Evolutionary conservation across 2,329 filamentous ascomycete species (phyloP), one percentile per base, ranked within the genome.

Genomic region (Aspergillus neoniger): DNA sequence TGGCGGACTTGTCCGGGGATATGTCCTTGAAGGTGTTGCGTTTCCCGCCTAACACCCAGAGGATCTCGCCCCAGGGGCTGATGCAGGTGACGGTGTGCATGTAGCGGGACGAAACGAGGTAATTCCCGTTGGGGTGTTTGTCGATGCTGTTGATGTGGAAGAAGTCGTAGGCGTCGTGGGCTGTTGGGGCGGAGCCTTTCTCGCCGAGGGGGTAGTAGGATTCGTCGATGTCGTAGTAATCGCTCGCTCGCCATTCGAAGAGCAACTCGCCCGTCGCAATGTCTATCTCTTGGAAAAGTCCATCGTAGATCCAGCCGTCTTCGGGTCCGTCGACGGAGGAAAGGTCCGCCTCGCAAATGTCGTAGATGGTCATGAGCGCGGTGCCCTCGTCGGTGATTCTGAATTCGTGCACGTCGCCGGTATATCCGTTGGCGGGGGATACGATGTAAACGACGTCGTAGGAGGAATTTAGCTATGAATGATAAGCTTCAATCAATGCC

Each of bases 91-190:
- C 56, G 4, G 65, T 62, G 43, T 72, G 68, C 15, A 66, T 65
- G 36, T 73, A 77, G 15, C 81, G 77, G 1, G 75, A 72, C 3
- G 53, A 55, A 2, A 55, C 30, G 8, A 55, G 53, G 19, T 55
- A 55, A n/a, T 44, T 55, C 23, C 53, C 53, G 28, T 55, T 30
- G 25, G 53, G 78, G 81, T 82, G 77, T 69, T 83, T 83, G 69
- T 81, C 80, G 58, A 83, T 74, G 44, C 79, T 82, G 82, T 55
- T 28, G 53, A 55, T 55, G 9, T 55, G 53, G 67, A 83, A 83
- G 66, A 80, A 85, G 66, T 85, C 83, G 72, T 78, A 85, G 4
- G 79, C 68, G 38, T 78, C 84, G 3, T 78, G 62, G 41, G 49
- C 53, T 9, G 56, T 63, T 17, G 69, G 65, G 28, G 59, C 64